Conservation (phyloP, 2,329 filamentous ascomycete species). For the Beauveria brongniartii region DNA sequence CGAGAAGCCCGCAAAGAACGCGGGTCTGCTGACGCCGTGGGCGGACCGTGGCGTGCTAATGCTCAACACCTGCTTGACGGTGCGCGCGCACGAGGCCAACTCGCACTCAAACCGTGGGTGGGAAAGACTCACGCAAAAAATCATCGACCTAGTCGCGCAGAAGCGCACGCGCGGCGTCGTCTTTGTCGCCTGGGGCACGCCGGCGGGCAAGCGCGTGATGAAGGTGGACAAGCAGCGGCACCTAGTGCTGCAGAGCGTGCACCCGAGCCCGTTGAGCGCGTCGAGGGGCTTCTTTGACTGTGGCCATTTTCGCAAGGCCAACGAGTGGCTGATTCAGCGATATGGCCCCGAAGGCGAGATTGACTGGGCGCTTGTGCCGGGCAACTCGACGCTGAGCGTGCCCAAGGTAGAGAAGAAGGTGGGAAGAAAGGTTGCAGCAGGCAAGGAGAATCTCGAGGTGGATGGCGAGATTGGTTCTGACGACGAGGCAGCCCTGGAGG, state of each 20-base stretch:
- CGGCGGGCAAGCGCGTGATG: constrained; percentile 70
- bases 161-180: constrained; percentile 76
- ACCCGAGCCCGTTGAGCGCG: constrained; percentile 90
- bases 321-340: constrained; percentile 71
- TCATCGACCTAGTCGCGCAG: constrained; percentile 79
- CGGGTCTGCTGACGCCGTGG: constrained; percentile 85
- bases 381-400: constrained; percentile 24
- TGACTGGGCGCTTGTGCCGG: constrained; percentile 64
- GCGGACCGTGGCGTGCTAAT: constrained; percentile 87
- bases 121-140: constrained; percentile 86
- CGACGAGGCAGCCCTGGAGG: constrained; percentile 30
- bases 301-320: constrained; percentile 71
- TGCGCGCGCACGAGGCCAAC: constrained; percentile 81
- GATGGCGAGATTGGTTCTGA: constrained; percentile 26
- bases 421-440: constrained; percentile 13
- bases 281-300: constrained; percentile 74
- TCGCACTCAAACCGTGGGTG: constrained; percentile 81
- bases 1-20: constrained; percentile 62
- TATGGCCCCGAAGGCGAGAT: constrained; percentile 78
- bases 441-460: constrained; percentile 5
- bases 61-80: constrained; percentile 91
- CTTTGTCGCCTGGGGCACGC: constrained; percentile 88
- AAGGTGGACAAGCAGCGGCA: constrained; percentile 68
- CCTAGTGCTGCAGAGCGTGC: constrained; percentile 75
- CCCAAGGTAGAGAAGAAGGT: constrained; percentile 15